Percentiles rank a stretch among this genome's conserved stretches.
phyloP scores from a whole-genome alignment of 2,329 filamentous ascomycete genomes.

The Fusarium brachygibbosum region DNA sequence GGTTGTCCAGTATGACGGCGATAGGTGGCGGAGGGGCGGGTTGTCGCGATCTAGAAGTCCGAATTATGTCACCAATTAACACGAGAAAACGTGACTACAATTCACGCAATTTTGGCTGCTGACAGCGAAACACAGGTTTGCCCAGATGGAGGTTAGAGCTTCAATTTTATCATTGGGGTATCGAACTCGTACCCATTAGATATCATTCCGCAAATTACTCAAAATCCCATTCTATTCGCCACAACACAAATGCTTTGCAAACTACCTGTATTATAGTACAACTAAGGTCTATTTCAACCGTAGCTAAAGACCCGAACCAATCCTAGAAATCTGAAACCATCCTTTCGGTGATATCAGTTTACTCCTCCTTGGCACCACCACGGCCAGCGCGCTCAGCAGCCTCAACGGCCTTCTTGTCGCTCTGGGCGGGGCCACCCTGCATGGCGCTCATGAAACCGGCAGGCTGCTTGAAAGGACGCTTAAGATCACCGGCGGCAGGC shows the following conservation, averaged over 20 bases:
- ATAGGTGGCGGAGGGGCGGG: constrained; percentile 49
- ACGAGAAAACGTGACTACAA: constrained; percentile 51
- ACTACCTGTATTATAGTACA: constrained; percentile 39
- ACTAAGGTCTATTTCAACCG: constrained; percentile 28
- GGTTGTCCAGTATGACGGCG: constrained; percentile 20
- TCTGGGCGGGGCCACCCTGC: constrained; percentile 81
- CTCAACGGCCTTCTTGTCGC: constrained; percentile 91
- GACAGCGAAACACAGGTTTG: not conserved
- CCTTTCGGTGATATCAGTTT: constrained; percentile 49
- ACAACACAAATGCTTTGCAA: constrained; percentile 27
- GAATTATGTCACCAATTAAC: constrained; percentile 50
- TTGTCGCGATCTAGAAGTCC: constrained; percentile 38
- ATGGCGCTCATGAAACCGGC: constrained; percentile 86
- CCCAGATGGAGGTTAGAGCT: not conserved
- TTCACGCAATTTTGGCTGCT: not conserved
- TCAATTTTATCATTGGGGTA: not conserved
- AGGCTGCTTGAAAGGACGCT: constrained; percentile 92
- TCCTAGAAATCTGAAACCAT: constrained; percentile 13
- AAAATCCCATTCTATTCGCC: constrained; percentile 4
- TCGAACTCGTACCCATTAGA: constrained; percentile 4
- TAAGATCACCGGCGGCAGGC: constrained; percentile 88
- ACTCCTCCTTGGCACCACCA: constrained; percentile 80
- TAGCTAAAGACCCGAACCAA: constrained; percentile 17
- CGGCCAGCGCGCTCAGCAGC: constrained; percentile 80
- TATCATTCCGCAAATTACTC: not conserved